Evolutionary conservation across 805 yeast species (phyloP), one percentile per base, ranked within the genome.

Genomic region (Zygoascus tannicola): DNA sequence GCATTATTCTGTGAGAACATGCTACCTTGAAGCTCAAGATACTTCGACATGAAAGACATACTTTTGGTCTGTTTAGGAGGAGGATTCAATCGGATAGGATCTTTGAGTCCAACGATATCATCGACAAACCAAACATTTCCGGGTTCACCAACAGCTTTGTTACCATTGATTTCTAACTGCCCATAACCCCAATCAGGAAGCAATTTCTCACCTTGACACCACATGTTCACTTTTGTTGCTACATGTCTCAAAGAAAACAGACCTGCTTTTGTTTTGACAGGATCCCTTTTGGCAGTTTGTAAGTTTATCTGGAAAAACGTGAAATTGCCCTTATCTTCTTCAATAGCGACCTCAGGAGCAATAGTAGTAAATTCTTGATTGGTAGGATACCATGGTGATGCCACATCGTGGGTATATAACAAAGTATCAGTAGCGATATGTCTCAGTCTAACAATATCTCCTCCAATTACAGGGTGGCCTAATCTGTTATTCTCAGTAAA

Each of bases 1-100:
- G 81, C 79, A 67, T 90, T 92, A 67, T 92, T 92, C 58, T 88
- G 95, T 49, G 78, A 76, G 70, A 92, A 87, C 98, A 92, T 92
- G 48, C 75, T 70, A 23, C 71, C 64, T 67, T 92, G 98, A 49
- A 88, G 70, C 65, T 92, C 97, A 65, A 78, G 69, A 87, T 95
- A 92, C 64, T 92, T 92, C 48, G 69, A 73, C 52, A 85, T 71
- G 68, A 92, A 92, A 45, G 95, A 80, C 39, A 85, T 54, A 8
- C 64, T 62, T 53, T 72, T 78, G 15, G 80, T 72, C 26, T 69
- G 65, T 57, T 81, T 84, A 38, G 90, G 88, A 33, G 73, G 70
- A 55, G 76, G 78, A n/a, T 62, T 56, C 36, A 71, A 68, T 65
- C 97, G 78, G 7, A 61, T 61, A 3, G 65, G 58, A 47, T 84